A percentile compares a stretch with the other conserved stretches of the same genome.
Conservation (phyloP, 78 protist genomes). For the Andalucia godoyi region DNA sequence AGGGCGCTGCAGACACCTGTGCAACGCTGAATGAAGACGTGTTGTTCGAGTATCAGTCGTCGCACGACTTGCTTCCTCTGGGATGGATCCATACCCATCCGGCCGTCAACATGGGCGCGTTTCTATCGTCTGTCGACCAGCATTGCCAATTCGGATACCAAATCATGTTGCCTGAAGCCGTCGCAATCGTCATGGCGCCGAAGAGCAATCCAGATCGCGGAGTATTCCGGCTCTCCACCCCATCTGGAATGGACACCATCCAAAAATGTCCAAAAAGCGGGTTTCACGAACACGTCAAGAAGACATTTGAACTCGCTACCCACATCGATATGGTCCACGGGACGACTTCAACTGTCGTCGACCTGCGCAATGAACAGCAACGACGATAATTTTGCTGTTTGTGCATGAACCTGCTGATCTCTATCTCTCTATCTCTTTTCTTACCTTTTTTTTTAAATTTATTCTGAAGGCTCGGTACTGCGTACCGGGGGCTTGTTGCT, state of each 20-base stretch:
- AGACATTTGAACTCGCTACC: too few relatives aligned
- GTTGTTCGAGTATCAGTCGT: conserved; percentile 30
- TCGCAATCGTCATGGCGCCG: conserved; percentile 51
- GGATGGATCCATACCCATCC: conserved; percentile 76
- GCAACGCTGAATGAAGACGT: conserved; percentile 44
- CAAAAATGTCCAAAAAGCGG: background rate
- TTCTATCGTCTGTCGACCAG: conserved; percentile 55
- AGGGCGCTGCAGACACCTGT: conserved; percentile 50
- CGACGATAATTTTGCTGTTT: too few relatives aligned
- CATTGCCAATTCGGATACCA: conserved; percentile 63
- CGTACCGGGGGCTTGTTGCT: too few relatives aligned
- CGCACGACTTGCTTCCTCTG: conserved; percentile 39
- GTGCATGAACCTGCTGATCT: too few relatives aligned
- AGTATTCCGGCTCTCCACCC: background rate
- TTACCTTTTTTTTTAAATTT: too few relatives aligned
- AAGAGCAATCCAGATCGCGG: conserved; percentile 19
- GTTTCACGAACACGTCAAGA: background rate
- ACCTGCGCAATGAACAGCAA: too few relatives aligned
- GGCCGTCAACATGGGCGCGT: conserved; percentile 39
- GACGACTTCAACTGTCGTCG: too few relatives aligned
- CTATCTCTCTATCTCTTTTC: too few relatives aligned
- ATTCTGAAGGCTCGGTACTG: too few relatives aligned
- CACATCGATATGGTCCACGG: too few relatives aligned
- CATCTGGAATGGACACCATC: background rate
- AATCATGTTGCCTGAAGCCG: conserved; percentile 44